Evolutionary conservation across 1,284 basidiomycete species (phyloP).

Genomic region (Malassezia cuniculi): DNA sequence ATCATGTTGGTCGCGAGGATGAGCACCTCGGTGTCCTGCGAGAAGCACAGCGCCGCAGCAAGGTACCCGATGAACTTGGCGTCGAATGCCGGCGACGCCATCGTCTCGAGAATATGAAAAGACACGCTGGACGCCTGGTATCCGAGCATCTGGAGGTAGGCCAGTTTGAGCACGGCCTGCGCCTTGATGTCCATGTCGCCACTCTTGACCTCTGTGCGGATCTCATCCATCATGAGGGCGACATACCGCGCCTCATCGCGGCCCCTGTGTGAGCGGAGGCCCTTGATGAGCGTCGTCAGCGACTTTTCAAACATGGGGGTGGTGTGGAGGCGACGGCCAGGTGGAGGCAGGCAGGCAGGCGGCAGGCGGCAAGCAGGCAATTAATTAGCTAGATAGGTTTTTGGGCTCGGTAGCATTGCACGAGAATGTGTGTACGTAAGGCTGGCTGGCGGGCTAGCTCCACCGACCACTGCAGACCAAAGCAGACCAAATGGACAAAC

Average conservation of each 20-base stretch:
- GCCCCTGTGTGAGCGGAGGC: constrained; percentile 41
- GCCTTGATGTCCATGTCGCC: constrained; percentile 97
- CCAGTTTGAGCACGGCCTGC: constrained; percentile 83
- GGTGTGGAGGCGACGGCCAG: background rate
- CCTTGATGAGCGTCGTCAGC: constrained; percentile 41
- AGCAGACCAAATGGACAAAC: too few species aligned
- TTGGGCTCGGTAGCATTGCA: too few species aligned
- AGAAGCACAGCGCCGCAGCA: constrained; percentile 81
- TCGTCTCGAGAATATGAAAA: constrained; percentile 82
- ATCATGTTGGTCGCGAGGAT: constrained; percentile 94
- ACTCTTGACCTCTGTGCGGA: constrained; percentile 73
- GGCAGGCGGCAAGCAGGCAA: too few species aligned
- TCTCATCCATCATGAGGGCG: constrained; percentile 54
- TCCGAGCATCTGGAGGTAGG: constrained; percentile 88
- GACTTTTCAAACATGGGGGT: constrained; percentile 40
- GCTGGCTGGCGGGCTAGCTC: too few species aligned
- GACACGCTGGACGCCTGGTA: constrained; percentile 48
- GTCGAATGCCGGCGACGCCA: constrained; percentile 82
- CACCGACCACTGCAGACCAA: too few species aligned
- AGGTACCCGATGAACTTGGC: constrained; percentile 93
- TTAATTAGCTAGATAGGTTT: too few species aligned
- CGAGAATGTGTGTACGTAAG: too few species aligned
- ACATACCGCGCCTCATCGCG: constrained; percentile 47
- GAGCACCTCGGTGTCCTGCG: constrained; percentile 84
- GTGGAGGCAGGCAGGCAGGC: too few species aligned